Evolutionary conservation across 192 early-diverging fungal species (phyloP).

Genomic region (Coemansia sp.): DNA sequence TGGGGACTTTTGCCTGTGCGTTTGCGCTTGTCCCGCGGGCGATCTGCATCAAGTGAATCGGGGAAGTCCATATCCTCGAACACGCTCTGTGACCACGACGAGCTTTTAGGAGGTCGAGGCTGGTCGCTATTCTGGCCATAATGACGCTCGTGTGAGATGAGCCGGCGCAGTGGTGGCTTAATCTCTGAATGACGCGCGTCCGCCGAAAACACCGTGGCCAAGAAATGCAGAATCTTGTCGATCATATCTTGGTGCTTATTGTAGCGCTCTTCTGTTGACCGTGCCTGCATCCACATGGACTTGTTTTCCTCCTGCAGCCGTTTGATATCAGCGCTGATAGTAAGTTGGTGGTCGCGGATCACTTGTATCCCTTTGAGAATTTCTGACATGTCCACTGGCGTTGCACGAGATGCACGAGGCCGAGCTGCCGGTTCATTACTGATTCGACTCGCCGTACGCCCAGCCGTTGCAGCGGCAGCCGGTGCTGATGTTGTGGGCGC

Average conservation of each 20-base stretch:
- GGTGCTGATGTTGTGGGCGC: neutral
- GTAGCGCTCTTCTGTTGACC: slow-evolving; percentile 71
- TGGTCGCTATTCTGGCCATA: neutral
- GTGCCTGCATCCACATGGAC: slow-evolving; percentile 83
- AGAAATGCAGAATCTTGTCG: slow-evolving; percentile 89
- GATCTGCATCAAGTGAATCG: slow-evolving; percentile 14
- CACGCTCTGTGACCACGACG: slow-evolving; percentile 19
- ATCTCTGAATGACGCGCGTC: slow-evolving; percentile 42
- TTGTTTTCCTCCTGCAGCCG: slow-evolving; percentile 86
- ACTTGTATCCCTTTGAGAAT: slow-evolving; percentile 78
- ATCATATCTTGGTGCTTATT: slow-evolving; percentile 88
- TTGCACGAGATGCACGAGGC: slow-evolving; percentile 21
- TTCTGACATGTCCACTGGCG: slow-evolving; percentile 24
- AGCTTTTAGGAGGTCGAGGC: neutral
- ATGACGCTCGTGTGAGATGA: slow-evolving; percentile 29
- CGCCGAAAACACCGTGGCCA: slow-evolving; percentile 80
- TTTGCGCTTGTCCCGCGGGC: slow-evolving; percentile 30
- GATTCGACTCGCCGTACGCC: neutral
- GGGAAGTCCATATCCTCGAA: slow-evolving; percentile 43
- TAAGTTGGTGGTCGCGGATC: slow-evolving; percentile 87
- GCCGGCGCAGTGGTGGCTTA: slow-evolving; percentile 39
- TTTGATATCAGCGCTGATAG: slow-evolving; percentile 83
- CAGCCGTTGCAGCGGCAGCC: neutral
- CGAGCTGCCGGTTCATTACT: neutral
- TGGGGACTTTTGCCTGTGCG: slow-evolving; percentile 4